phyloP scores from a whole-genome alignment of 345 rosid species.

The Boechera retrofracta region DNA sequence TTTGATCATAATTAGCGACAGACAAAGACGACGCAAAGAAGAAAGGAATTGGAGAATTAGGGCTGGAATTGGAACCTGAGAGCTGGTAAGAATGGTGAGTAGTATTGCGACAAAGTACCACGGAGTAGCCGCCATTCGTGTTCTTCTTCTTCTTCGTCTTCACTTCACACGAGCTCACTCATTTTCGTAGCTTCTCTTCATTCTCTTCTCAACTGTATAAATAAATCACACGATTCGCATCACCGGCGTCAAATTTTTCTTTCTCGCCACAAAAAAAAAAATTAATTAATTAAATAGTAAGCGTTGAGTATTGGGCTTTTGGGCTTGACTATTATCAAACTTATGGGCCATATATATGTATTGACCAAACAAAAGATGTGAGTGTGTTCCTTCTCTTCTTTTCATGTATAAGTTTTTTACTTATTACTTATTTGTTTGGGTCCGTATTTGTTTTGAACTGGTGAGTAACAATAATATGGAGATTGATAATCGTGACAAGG shows the following conservation, averaged over 20 bases:
- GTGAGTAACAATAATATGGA: too few relatives aligned
- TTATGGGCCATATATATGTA: too few relatives aligned
- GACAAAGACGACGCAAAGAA: neutral
- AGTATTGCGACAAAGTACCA: slow-evolving; percentile 61
- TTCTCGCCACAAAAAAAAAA: too few relatives aligned
- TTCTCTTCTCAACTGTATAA: slow-evolving; percentile 1
- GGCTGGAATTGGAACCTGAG: slow-evolving; percentile 52
- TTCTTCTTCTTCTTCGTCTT: neutral
- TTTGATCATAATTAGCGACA: neutral
- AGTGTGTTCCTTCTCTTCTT: too few relatives aligned
- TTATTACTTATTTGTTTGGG: too few relatives aligned
- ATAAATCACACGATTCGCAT: neutral
- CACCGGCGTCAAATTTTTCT: neutral
- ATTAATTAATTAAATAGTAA: too few relatives aligned
- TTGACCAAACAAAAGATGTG: too few relatives aligned
- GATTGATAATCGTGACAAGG: too few relatives aligned
- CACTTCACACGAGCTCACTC: slow-evolving; percentile 23
- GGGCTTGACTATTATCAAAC: neutral
- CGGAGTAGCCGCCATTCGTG: slow-evolving; percentile 49
- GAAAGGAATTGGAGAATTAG: slow-evolving; percentile 4
- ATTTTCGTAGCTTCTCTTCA: neutral
- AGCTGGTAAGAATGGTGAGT: slow-evolving; percentile 69
- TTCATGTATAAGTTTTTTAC: too few relatives aligned
- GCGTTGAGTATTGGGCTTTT: neutral
- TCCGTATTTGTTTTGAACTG: too few relatives aligned